Conservation (phyloP, 139 green algal genomes). For the Closterium sp. region DNA sequence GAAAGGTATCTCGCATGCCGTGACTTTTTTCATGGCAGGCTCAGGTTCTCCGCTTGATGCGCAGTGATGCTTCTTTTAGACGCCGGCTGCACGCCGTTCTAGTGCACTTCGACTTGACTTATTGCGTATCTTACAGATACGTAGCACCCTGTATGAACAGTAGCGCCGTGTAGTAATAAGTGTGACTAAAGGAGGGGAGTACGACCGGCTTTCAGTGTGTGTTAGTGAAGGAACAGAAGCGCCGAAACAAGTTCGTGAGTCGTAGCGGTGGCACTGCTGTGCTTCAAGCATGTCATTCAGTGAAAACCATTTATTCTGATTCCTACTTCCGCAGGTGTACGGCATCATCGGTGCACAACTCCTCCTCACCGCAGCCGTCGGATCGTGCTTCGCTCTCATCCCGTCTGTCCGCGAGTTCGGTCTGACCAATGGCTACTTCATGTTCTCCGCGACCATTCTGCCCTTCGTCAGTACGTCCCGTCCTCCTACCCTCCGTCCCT, state of each 20-base stretch:
- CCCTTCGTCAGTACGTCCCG: neutral
- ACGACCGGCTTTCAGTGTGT: too few relatives aligned
- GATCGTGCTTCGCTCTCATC: constrained; percentile 20
- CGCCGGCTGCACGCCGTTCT: neutral
- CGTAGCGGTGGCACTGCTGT: neutral
- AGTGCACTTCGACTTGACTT: neutral
- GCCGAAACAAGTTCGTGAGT: neutral
- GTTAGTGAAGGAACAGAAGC: neutral
- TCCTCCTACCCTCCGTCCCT: neutral
- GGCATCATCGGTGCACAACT: constrained; percentile 63
- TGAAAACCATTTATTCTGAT: neutral
- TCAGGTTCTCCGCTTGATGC: neutral
- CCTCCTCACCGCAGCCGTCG: constrained; percentile 53
- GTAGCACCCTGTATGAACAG: too few relatives aligned
- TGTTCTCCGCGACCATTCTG: neutral
- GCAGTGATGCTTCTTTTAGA: too few relatives aligned
- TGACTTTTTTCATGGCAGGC: neutral
- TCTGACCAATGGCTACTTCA: neutral
- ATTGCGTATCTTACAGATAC: neutral
- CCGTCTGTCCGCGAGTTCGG: neutral
- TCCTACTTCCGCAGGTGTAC: constrained; percentile 33
- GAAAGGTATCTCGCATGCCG: constrained; percentile 49
- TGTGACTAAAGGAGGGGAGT: too few relatives aligned
- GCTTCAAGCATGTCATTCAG: neutral
- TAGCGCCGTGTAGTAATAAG: too few relatives aligned